Percentiles rank a stretch among this genome's conserved stretches.
Evolutionary conservation across 2,329 filamentous ascomycete genomes (phyloP).

Genomic region (Alternaria triticina): DNA sequence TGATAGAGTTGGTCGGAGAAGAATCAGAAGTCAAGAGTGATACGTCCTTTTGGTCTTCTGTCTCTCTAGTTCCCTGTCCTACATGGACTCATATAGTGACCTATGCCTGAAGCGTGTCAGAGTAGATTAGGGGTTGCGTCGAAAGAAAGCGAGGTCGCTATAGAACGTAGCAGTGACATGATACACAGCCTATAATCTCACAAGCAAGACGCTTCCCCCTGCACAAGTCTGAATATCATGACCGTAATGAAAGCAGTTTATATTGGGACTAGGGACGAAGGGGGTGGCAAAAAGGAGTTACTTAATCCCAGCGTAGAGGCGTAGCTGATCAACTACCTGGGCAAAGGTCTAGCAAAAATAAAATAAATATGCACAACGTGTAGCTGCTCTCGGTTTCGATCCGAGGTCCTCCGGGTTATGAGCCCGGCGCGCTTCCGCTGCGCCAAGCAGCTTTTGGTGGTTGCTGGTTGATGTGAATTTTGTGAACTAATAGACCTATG

Average conservation of each 20-base stretch:
- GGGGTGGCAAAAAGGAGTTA: background rate
- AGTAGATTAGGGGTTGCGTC: background rate
- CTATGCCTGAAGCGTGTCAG: background rate
- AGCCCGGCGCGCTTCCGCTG: conserved; percentile 48
- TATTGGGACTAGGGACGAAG: background rate
- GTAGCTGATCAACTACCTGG: background rate
- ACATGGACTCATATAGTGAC: no score
- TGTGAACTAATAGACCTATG: background rate
- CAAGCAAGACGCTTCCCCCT: background rate
- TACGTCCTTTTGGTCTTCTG: background rate
- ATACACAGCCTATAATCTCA: background rate
- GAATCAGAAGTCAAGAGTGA: background rate
- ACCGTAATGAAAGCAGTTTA: background rate
- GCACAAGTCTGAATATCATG: background rate
- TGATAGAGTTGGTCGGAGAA: background rate
- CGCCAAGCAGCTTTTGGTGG: conserved; percentile 40
- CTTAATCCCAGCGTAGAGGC: background rate
- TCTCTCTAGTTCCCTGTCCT: background rate
- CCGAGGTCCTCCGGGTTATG: conserved; percentile 47
- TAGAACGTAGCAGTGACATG: background rate
- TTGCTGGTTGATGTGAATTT: background rate
- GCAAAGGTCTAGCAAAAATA: background rate
- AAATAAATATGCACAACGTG: background rate
- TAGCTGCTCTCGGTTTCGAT: conserved; percentile 20
- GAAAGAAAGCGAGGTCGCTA: background rate